Conservation (phyloP, 1,284 basidiomycete genomes). For the Puccinia horiana region DNA sequence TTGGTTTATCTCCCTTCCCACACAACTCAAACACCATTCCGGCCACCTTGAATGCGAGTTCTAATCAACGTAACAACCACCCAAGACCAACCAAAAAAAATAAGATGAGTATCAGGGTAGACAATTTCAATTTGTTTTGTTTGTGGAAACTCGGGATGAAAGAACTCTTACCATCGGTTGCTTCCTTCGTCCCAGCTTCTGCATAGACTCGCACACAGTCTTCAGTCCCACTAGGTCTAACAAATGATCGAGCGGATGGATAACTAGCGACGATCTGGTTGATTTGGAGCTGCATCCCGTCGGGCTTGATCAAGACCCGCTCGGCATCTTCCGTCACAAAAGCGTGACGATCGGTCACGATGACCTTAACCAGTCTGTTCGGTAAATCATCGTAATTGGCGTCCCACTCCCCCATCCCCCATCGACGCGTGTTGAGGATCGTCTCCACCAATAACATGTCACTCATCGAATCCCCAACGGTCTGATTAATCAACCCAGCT, state of each 20-base stretch:
- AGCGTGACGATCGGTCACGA: conserved; percentile 76
- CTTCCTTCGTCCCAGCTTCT: conserved; percentile 73
- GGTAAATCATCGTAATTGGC: conserved; percentile 89
- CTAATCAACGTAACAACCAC: conserved; percentile 60
- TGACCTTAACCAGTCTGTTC: conserved; percentile 93
- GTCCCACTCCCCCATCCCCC: conserved; percentile 86
- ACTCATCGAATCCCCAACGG: conserved; percentile 93
- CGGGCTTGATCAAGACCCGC: conserved; percentile 76
- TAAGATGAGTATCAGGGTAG: too few species aligned
- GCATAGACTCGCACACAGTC: conserved; percentile 98
- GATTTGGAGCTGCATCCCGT: conserved; percentile 79
- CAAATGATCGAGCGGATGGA: conserved; percentile 84
- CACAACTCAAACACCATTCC: conserved; percentile 77
- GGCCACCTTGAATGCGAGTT: conserved; percentile 77
- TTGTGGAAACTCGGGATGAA: neutral
- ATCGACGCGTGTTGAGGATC: conserved; percentile 82
- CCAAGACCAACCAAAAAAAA: conserved; percentile 5
- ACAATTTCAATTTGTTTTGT: conserved; percentile 49
- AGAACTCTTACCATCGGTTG: conserved; percentile 71
- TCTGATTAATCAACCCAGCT: conserved; percentile 90
- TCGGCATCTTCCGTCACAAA: conserved; percentile 96
- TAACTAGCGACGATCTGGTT: conserved; percentile 80
- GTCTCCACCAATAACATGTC: conserved; percentile 95
- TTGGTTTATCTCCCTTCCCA: conserved; percentile 59
- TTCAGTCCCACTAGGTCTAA: conserved; percentile 95